Conservation (phyloP, 495 filamentous ascomycete species). For the Penicillium paxilli region DNA sequence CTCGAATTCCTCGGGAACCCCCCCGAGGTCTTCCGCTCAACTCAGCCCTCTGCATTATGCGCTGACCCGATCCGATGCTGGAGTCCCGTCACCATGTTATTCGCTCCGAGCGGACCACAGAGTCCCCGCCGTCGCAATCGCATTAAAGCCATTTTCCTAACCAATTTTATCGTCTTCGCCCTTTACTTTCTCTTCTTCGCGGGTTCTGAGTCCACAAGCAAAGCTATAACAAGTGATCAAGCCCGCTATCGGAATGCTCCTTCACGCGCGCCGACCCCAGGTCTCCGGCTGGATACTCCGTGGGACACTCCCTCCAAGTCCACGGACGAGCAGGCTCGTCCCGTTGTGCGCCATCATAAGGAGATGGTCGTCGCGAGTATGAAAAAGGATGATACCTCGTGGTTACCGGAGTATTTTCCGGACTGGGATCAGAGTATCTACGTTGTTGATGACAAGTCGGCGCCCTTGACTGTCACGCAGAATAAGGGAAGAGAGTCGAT, state of each 20-base stretch:
- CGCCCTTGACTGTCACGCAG: conserved; percentile 44
- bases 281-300: neutral
- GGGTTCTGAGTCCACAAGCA: conserved; percentile 12
- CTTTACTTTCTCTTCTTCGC: conserved; percentile 45
- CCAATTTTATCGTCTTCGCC: conserved; percentile 40
- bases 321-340: conserved; percentile 31
- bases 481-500: conserved; percentile 62
- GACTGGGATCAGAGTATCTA: conserved; percentile 54
- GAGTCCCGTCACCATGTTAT: conserved; percentile 33
- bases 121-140: conserved; percentile 44
- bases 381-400: conserved; percentile 52
- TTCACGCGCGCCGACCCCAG: conserved; percentile 18
- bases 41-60: neutral
- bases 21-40: neutral
- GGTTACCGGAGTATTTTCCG: conserved; percentile 52
- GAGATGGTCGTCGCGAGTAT: conserved; percentile 57
- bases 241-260: conserved; percentile 15
- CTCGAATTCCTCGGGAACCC: neutral
- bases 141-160: conserved; percentile 42
- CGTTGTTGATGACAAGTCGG: conserved; percentile 48
- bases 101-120: conserved; percentile 37
- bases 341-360: conserved; percentile 30
- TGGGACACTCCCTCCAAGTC: conserved; percentile 7
- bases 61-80: conserved; percentile 5
- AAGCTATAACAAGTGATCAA: conserved; percentile 15